phyloP scores from a whole-genome alignment of 2,329 filamentous ascomycete species.

The Ciborinia camelliae region DNA sequence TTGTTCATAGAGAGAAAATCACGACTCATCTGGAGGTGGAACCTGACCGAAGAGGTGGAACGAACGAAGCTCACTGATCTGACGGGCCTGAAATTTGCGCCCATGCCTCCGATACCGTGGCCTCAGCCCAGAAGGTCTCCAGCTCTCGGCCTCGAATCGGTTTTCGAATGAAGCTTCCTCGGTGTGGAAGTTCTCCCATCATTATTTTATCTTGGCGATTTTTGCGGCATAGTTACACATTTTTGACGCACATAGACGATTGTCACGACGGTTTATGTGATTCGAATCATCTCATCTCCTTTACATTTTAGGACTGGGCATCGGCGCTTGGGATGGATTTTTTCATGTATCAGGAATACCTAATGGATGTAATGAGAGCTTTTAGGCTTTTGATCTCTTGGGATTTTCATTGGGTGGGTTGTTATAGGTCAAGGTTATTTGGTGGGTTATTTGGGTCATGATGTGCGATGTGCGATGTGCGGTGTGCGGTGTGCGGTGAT shows the following conservation, averaged over 20 bases:
- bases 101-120: slow-evolving; percentile 43
- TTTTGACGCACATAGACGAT: slow-evolving; percentile 2
- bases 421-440: neutral
- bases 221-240: neutral
- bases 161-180: slow-evolving; percentile 24
- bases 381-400: neutral
- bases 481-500: no score
- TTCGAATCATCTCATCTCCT: neutral
- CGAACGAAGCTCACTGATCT: slow-evolving; percentile 50
- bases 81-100: slow-evolving; percentile 44
- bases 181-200: neutral
- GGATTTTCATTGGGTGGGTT: neutral
- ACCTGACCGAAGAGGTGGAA: slow-evolving; percentile 50
- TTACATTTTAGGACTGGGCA: neutral
- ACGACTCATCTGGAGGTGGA: slow-evolving; percentile 50
- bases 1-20: slow-evolving; percentile 47
- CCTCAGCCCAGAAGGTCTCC: slow-evolving; percentile 25
- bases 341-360: neutral
- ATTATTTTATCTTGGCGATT: neutral
- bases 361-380: neutral
- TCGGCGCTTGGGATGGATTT: neutral
- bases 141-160: slow-evolving; percentile 26
- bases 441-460: neutral
- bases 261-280: neutral
- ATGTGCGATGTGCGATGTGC: neutral